phyloP scores from a whole-genome alignment of 2,329 filamentous ascomycete species.

The Beauveria rudraprayagi region DNA sequence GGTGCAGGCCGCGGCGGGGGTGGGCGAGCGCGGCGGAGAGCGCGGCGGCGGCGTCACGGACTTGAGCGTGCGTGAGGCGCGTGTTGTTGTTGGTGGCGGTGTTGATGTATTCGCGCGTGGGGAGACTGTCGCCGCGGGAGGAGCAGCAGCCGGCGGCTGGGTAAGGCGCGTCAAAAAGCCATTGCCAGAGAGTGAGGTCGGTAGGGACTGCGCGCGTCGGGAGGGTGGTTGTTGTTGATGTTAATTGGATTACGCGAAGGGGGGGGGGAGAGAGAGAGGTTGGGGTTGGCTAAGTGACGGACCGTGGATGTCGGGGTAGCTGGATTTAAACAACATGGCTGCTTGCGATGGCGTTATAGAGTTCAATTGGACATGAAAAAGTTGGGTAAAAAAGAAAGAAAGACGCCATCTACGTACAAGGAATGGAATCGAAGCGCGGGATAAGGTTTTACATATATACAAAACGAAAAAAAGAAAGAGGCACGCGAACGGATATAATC shows the following conservation, averaged over 20 bases:
- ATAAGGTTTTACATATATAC: no score
- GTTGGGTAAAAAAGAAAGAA: neutral
- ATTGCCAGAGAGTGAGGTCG: slow-evolving; percentile 7
- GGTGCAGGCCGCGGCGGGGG: neutral
- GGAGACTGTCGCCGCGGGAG: neutral
- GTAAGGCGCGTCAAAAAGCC: slow-evolving; percentile 1
- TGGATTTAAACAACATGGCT: slow-evolving; percentile 9
- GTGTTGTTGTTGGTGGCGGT: neutral
- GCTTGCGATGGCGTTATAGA: neutral
- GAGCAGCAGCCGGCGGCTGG: neutral
- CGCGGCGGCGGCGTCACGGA: slow-evolving; percentile 1
- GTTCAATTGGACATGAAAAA: neutral
- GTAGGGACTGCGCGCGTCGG: neutral
- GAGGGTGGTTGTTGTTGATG: neutral
- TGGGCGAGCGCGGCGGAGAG: neutral
- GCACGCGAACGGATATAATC: neutral
- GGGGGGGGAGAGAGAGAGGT: no score
- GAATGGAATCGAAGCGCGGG: no score
- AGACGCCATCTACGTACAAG: no score
- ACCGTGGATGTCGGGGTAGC: slow-evolving; percentile 9
- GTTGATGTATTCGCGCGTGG: slow-evolving; percentile 3
- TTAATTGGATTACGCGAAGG: neutral
- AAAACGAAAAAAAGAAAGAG: neutral
- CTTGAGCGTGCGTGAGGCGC: neutral
- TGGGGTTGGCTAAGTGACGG: neutral